These are phyloP conservation scores for Hibiscus trionum DNA, from an alignment of 345 rosid species.

Conservation along the genomic window DNA sequence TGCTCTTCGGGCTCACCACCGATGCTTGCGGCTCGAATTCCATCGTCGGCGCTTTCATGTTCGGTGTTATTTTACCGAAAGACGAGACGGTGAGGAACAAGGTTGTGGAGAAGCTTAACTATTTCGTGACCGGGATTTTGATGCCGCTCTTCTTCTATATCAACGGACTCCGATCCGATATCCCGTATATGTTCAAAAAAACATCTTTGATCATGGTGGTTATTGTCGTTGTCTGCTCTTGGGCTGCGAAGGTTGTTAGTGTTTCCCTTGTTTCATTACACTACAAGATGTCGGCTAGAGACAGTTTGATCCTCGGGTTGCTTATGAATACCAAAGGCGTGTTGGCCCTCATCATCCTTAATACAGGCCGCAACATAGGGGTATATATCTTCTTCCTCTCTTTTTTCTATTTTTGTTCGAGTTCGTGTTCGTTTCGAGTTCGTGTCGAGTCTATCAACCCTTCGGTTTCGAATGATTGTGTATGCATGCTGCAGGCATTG, in stretches of 20 bases:
- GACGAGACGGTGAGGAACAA: slow-evolving; percentile 24
- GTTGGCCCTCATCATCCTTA: slow-evolving; percentile 39
- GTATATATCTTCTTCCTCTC: slow-evolving; percentile 10
- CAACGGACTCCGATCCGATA: slow-evolving; percentile 30
- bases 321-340: slow-evolving; percentile 73
- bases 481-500: slow-evolving; percentile 23
- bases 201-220: not conserved
- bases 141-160: slow-evolving; percentile 45
- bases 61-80: slow-evolving; percentile 51
- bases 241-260: slow-evolving; percentile 33
- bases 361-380: slow-evolving; percentile 36
- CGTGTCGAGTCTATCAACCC: no score
- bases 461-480: no score
- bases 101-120: slow-evolving; percentile 38
- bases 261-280: slow-evolving; percentile 25
- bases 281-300: slow-evolving; percentile 14
- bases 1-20: slow-evolving; percentile 35
- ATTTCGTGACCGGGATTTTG: slow-evolving; percentile 31
- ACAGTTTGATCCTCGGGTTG: slow-evolving; percentile 30
- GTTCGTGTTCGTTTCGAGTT: no score
- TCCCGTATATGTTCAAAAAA: not conserved
- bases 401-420: no score
- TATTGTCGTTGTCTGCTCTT: slow-evolving; percentile 10
- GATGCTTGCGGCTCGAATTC: slow-evolving; percentile 47
- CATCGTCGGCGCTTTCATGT: slow-evolving; percentile 52